Percentiles rank a stretch among this genome's conserved stretches.
phyloP scores from a whole-genome alignment of 805 yeast genomes.

The Yarrowia hollandica region DNA sequence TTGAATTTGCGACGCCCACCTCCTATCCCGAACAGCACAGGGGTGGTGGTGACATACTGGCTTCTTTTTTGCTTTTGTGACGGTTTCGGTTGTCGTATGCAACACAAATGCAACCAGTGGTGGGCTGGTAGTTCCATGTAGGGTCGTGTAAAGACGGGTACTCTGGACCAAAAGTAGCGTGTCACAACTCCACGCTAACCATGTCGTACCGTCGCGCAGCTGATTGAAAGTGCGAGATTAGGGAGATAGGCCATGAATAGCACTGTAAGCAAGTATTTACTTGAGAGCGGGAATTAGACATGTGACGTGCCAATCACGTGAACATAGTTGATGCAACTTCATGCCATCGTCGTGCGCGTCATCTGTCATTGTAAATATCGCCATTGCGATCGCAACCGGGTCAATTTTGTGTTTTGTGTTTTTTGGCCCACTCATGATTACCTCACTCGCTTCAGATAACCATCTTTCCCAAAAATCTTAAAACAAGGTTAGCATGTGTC shows the following conservation, averaged over 20 bases:
- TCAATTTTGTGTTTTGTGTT: not conserved
- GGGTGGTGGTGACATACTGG: constrained; percentile 11
- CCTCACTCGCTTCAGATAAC: constrained; percentile 14
- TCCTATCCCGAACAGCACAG: not conserved
- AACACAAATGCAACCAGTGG: constrained; percentile 20
- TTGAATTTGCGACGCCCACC: not conserved
- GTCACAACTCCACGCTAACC: not conserved
- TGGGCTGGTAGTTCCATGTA: constrained; percentile 17
- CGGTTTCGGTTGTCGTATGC: constrained; percentile 22
- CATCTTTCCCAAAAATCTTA: not conserved
- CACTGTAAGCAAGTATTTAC: no score
- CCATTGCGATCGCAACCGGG: no score
- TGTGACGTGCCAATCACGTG: not conserved
- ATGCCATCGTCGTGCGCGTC: not conserved
- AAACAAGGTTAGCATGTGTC: constrained; percentile 7
- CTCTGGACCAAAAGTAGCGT: not conserved
- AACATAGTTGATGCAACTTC: not conserved
- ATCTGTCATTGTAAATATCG: no score
- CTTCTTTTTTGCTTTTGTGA: constrained; percentile 5
- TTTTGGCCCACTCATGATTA: constrained; percentile 4
- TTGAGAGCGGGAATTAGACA: no score
- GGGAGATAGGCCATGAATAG: no score
- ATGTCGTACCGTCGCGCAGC: not conserved
- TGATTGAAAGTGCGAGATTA: no score
- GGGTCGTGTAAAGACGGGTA: constrained; percentile 13